These are phyloP conservation scores for Dicorynia guianensis DNA, from an alignment of 306 rosid species.

Conservation along the genomic window DNA sequence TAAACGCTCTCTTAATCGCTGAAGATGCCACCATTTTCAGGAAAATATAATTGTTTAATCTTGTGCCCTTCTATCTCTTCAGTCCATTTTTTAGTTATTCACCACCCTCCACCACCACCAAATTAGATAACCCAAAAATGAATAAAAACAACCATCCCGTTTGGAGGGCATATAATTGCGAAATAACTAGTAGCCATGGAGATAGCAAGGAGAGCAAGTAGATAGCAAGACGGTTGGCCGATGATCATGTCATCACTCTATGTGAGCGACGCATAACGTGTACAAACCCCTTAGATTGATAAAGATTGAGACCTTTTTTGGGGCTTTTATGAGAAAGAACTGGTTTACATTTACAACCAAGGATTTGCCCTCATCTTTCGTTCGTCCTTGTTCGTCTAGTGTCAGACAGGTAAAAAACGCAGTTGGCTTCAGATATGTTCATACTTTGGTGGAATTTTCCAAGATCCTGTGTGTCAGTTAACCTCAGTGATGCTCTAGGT, in stretches of 20 bases:
- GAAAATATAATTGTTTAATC: neutral
- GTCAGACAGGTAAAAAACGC: too few species aligned
- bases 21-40: constrained; percentile 23
- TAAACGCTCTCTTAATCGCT: constrained; percentile 47
- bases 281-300: neutral
- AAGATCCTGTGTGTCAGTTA: too few species aligned
- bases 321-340: neutral
- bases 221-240: neutral
- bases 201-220: too few species aligned
- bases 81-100: neutral
- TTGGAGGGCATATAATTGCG: too few species aligned
- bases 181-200: too few species aligned
- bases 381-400: too few species aligned
- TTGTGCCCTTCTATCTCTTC: neutral
- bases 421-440: too few species aligned
- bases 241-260: neutral
- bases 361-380: too few species aligned
- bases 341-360: neutral
- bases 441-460: too few species aligned
- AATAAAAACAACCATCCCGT: neutral
- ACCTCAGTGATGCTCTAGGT: too few species aligned
- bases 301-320: neutral
- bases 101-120: neutral
- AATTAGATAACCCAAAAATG: neutral
- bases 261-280: neutral